A percentile compares a stretch with the other conserved stretches of the same genome.
These are phyloP conservation scores for Lentinula sp. DNA, from an alignment of 768 basidiomycete genomes.

Conservation along the genomic window DNA sequence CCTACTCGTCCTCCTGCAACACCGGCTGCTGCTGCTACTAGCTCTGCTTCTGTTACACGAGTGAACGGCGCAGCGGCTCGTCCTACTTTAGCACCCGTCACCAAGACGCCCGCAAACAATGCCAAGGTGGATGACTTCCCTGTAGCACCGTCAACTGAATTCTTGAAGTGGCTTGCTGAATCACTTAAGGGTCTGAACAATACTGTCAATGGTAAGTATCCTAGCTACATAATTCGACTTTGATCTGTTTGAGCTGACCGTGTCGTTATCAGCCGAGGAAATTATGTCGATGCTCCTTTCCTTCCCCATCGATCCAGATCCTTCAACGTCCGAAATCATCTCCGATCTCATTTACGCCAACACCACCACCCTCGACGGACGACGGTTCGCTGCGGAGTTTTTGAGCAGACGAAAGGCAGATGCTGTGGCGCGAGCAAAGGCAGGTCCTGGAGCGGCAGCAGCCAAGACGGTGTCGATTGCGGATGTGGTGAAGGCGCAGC, in stretches of 20 bases:
- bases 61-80: slow-evolving; percentile 29
- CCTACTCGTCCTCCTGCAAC: slow-evolving; percentile 28
- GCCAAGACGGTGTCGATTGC: slow-evolving; percentile 69
- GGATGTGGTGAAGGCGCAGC: slow-evolving; percentile 86
- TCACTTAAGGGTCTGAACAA: slow-evolving; percentile 74
- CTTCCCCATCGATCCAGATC: slow-evolving; percentile 87
- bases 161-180: slow-evolving; percentile 86
- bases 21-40: slow-evolving; percentile 21
- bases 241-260: slow-evolving; percentile 3
- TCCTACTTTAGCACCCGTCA: slow-evolving; percentile 28
- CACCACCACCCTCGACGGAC: slow-evolving; percentile 91
- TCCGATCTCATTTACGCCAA: slow-evolving; percentile 93
- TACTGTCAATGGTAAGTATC: slow-evolving; percentile 58
- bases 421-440: slow-evolving; percentile 49
- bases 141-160: slow-evolving; percentile 76
- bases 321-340: slow-evolving; percentile 83
- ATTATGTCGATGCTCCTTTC: slow-evolving; percentile 93
- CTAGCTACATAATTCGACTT: neutral
- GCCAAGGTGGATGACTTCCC: slow-evolving; percentile 57
- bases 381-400: slow-evolving; percentile 92
- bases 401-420: slow-evolving; percentile 83
- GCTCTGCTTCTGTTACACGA: slow-evolving; percentile 26
- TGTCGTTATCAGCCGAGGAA: slow-evolving; percentile 71
- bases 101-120: slow-evolving; percentile 21
- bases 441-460: slow-evolving; percentile 23